Base-by-base conservation (phyloP, 208 protist genomes). In the Leishmania aethiopica region DNA sequence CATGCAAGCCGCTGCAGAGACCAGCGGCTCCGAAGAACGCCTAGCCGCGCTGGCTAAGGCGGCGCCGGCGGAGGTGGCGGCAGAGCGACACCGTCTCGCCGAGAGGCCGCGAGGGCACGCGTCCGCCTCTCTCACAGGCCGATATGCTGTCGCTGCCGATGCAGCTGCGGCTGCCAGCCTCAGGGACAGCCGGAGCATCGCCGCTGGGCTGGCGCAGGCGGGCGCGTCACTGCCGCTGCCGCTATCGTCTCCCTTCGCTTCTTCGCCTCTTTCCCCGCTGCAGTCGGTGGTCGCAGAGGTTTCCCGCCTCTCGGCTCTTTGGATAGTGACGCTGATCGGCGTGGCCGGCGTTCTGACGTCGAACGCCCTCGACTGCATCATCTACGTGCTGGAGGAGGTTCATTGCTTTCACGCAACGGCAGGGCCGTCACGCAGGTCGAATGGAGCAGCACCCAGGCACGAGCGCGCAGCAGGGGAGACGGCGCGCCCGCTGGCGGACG, bases 351-450 rank as follows among this genome's bases (percentile, higher is more conserved):
- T 95, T 47, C 15, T 89, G 45, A 15, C 90, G 40, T 86, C 92
- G 22, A 75, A 92, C 66, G 11, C 88, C 1, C 82, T 87, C 70
- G 92, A 95, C 83, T 83, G 84, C 1, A 53, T 90, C 2, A 83
- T 95, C 32, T 92, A 92, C 75, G 40, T 88, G 7, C 57, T 84
- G 19, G 87, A 95, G 67, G 92, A 95, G 78, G 82, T 87, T n/a
- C 86, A 90, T 51, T 92, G 88, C 79, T 92, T 95, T 42, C 76
- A 81, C 60, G 60, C 60, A n/a, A 37, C 60, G 60, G 60, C 32
- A 22, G n/a, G 32, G n/a, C 3, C 60, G 60, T 40, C 60, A 22
- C 11, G 60, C 0, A 22, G 60, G 60, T 19, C 8, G 4, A 32
- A 19, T 67, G n/a, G n/a, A 37, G 4, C n/a, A 13, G n/a, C n/a